These are phyloP conservation scores for Aspergillus nomiae DNA, from an alignment of 2,329 filamentous ascomycete genomes.

Conservation along the genomic window DNA sequence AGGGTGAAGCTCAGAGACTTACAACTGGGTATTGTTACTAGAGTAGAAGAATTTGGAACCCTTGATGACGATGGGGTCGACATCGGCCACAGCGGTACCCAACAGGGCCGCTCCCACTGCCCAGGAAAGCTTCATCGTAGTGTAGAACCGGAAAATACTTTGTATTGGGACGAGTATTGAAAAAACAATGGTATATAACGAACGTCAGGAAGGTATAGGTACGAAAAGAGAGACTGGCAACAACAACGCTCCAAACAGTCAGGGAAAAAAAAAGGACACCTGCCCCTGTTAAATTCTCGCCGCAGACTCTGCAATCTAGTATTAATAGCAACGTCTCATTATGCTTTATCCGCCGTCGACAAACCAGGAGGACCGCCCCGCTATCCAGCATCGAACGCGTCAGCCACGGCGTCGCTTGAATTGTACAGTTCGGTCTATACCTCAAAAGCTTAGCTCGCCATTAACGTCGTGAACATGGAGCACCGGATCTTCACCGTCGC, in stretches of 20 bases:
- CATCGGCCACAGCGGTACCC: constrained; percentile 51
- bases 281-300: constrained; percentile 2
- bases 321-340: constrained; percentile 2
- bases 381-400: constrained; percentile 14
- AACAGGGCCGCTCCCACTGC: constrained; percentile 39
- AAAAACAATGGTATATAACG: not conserved
- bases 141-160: not conserved
- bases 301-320: not conserved
- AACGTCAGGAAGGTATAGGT: not conserved
- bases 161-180: not conserved
- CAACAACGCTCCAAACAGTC: not conserved
- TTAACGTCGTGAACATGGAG: not conserved
- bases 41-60: constrained; percentile 86
- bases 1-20: not conserved
- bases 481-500: not conserved
- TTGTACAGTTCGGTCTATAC: not conserved
- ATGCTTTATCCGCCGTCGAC: not conserved
- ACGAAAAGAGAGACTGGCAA: constrained; percentile 10
- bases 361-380: constrained; percentile 2
- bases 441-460: constrained; percentile 1
- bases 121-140: constrained; percentile 21
- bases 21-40: constrained; percentile 71
- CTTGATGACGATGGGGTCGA: constrained; percentile 60
- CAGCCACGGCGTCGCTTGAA: not conserved
- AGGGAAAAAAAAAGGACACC: not conserved